phyloP scores from a whole-genome alignment of 2,329 filamentous ascomycete genomes.

The Podosphaera xanthii region DNA sequence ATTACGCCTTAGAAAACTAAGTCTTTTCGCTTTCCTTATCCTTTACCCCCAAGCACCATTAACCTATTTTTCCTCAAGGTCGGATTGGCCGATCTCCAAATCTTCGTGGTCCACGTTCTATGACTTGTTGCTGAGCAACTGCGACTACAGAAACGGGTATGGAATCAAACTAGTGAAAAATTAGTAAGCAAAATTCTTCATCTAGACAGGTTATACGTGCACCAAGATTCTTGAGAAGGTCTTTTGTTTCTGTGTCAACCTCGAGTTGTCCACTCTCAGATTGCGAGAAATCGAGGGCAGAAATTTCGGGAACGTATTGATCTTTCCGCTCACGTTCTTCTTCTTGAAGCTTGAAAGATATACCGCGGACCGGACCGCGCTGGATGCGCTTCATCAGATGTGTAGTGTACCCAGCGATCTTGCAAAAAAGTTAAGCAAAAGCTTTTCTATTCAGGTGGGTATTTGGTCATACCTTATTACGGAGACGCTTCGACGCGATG shows the following conservation, averaged over 20 bases:
- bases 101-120: slow-evolving; percentile 53
- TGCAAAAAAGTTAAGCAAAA: not conserved
- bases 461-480: slow-evolving; percentile 61
- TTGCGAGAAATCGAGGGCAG: slow-evolving; percentile 93
- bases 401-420: slow-evolving; percentile 97
- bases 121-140: slow-evolving; percentile 68
- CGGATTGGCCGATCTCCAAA: slow-evolving; percentile 41
- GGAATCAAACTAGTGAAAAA: slow-evolving; percentile 58
- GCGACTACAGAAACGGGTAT: slow-evolving; percentile 91
- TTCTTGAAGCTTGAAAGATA: slow-evolving; percentile 99
- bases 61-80: slow-evolving; percentile 18
- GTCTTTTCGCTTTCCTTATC: not conserved
- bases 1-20: slow-evolving; percentile 8
- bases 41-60: slow-evolving; percentile 2
- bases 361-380: slow-evolving; percentile 95
- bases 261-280: slow-evolving; percentile 87
- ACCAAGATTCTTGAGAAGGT: slow-evolving; percentile 93
- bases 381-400: slow-evolving; percentile 99
- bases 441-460: not conserved
- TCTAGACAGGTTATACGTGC: slow-evolving; percentile 35
- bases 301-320: slow-evolving; percentile 98
- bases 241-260: slow-evolving; percentile 94
- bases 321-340: slow-evolving; percentile 99
- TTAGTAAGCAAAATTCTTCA: not conserved
- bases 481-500: slow-evolving; percentile 94